phyloP scores from a whole-genome alignment of 2,329 filamentous ascomycete genomes.

The Penicillium oxalicum region DNA sequence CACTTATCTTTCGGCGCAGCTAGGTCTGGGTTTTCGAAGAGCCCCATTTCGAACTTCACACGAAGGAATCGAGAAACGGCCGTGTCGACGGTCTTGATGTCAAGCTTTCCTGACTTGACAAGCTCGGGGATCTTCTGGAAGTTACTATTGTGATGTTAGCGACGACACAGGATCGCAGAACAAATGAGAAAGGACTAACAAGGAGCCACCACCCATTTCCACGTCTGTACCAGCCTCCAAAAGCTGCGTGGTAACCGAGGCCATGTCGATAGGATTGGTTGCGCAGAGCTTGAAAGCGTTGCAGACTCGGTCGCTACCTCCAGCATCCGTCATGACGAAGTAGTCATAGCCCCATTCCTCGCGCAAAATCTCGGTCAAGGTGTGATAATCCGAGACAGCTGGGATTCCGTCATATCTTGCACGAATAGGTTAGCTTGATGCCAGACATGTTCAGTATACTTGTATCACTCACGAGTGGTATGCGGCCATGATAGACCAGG shows the following conservation, averaged over 20 bases:
- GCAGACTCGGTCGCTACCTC: slow-evolving; percentile 64
- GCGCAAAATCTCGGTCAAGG: slow-evolving; percentile 63
- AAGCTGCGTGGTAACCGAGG: slow-evolving; percentile 57
- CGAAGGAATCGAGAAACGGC: slow-evolving; percentile 61
- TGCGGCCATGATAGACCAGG: slow-evolving; percentile 65
- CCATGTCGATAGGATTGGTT: slow-evolving; percentile 55
- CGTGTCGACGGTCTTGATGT: slow-evolving; percentile 55
- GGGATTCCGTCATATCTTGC: slow-evolving; percentile 63
- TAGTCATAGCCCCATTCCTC: slow-evolving; percentile 69
- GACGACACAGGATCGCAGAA: too few species aligned
- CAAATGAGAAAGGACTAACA: slow-evolving; percentile 25
- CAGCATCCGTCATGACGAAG: slow-evolving; percentile 60
- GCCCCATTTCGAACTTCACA: slow-evolving; percentile 62
- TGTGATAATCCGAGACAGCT: slow-evolving; percentile 58
- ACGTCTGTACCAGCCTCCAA: slow-evolving; percentile 64
- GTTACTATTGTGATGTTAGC: slow-evolving; percentile 40
- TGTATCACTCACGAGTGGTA: slow-evolving; percentile 52
- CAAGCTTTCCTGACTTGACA: slow-evolving; percentile 55
- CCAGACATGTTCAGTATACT: not conserved
- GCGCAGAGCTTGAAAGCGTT: slow-evolving; percentile 59
- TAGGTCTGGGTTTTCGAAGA: slow-evolving; percentile 65
- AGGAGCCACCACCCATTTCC: slow-evolving; percentile 72
- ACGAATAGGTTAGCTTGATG: not conserved
- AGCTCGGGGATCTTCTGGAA: slow-evolving; percentile 61
- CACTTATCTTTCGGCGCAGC: slow-evolving; percentile 53